A percentile compares a stretch with the other conserved stretches of the same genome.
Evolutionary conservation across 306 rosid genomes (phyloP).

Genomic region (Parietaria judaica): DNA sequence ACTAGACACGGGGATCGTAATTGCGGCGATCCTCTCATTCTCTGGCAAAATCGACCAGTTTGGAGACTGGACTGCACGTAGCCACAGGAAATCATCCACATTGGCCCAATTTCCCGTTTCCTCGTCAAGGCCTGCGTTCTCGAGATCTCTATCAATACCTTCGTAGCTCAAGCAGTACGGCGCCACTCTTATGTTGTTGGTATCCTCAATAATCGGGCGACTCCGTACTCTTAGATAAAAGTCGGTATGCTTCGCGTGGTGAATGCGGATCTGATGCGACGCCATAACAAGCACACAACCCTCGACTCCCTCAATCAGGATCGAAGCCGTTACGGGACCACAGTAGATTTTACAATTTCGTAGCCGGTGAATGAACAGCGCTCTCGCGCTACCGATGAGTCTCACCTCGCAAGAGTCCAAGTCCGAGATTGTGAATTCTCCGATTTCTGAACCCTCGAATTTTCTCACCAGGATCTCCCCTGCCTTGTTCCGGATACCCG

Average conservation of each 20-base stretch:
- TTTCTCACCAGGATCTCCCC: constrained; percentile 39
- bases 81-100: constrained; percentile 87
- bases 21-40: constrained; percentile 46
- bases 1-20: constrained; percentile 26
- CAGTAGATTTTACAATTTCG: constrained; percentile 51
- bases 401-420: constrained; percentile 84
- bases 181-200: constrained; percentile 52
- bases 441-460: constrained; percentile 46
- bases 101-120: constrained; percentile 78
- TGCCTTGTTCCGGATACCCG: constrained; percentile 45
- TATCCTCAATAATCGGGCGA: constrained; percentile 77
- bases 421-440: constrained; percentile 70
- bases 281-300: constrained; percentile 56
- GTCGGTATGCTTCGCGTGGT: constrained; percentile 46
- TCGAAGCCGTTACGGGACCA: constrained; percentile 60
- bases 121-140: constrained; percentile 36
- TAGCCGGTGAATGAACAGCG: constrained; percentile 59
- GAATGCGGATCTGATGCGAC: constrained; percentile 87
- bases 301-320: constrained; percentile 67
- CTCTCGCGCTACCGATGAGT: constrained; percentile 54
- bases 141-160: constrained; percentile 65
- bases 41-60: constrained; percentile 74
- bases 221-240: constrained; percentile 86
- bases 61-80: constrained; percentile 67
- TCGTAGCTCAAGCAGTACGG: constrained; percentile 64